Conservation (phyloP, 2,329 filamentous ascomycete species). For the Davidsoniella eucalypti region DNA sequence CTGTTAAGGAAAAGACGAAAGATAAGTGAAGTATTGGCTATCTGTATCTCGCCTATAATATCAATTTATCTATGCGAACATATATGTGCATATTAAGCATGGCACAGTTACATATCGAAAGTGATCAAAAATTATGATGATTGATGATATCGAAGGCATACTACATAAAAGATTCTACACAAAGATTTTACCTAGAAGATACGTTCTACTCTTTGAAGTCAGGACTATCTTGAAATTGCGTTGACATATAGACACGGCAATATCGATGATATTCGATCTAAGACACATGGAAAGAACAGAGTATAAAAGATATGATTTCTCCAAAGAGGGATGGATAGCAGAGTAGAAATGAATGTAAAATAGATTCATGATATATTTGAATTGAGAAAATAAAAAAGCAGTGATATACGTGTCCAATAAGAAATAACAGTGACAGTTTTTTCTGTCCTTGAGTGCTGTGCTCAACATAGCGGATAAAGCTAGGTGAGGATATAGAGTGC, state of each 20-base stretch:
- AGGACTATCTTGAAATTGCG: too few species aligned
- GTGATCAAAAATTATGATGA: too few species aligned
- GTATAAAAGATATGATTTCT: too few species aligned
- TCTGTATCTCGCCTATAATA: conserved; percentile 1
- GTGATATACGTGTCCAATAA: background rate
- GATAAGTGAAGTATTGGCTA: background rate
- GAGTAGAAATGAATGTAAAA: background rate
- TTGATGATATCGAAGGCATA: too few species aligned
- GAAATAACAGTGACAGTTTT: background rate
- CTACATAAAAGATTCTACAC: too few species aligned
- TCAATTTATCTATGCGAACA: background rate
- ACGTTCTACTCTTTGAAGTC: too few species aligned
- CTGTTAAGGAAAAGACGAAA: conserved; percentile 11
- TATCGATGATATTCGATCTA: too few species aligned
- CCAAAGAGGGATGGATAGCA: too few species aligned
- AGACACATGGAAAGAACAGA: too few species aligned
- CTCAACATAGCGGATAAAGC: background rate
- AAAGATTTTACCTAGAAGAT: too few species aligned
- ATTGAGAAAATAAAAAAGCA: background rate
- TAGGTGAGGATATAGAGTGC: background rate
- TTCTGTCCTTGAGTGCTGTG: conserved; percentile 1
- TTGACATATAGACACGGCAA: too few species aligned
- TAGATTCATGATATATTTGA: background rate
- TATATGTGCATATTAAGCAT: background rate
- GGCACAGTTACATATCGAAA: background rate